Percentiles rank a stretch among this genome's conserved stretches.
phyloP scores from a whole-genome alignment of 768 basidiomycete species.

The Rossbeevera mucosa region DNA sequence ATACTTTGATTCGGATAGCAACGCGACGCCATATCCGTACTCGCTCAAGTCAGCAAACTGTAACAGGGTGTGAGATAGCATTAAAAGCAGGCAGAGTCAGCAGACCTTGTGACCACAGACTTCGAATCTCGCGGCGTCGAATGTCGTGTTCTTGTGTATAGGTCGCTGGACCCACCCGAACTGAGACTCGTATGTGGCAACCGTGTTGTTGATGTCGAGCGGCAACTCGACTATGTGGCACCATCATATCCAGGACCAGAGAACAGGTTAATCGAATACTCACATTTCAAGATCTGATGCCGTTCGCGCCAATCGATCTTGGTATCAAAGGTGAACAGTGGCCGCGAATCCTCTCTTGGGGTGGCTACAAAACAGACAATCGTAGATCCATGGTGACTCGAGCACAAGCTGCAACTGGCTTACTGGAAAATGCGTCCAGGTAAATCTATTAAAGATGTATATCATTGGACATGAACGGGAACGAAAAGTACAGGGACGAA shows the following conservation, averaged over 20 bases:
- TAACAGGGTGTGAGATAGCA: not conserved
- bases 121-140: conserved; percentile 92
- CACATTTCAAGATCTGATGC: conserved; percentile 89
- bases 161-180: conserved; percentile 88
- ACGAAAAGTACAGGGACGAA: conserved; percentile 33
- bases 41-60: conserved; percentile 87
- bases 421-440: conserved; percentile 71
- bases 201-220: conserved; percentile 73
- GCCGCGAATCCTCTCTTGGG: conserved; percentile 59
- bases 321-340: conserved; percentile 78
- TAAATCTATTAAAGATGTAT: conserved; percentile 56
- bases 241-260: not conserved
- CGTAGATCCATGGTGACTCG: not conserved
- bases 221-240: conserved; percentile 79
- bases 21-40: conserved; percentile 92
- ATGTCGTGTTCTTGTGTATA: conserved; percentile 92
- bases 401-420: not conserved
- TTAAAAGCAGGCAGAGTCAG: too few relatives aligned
- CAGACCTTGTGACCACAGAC: conserved; percentile 91
- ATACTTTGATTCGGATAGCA: conserved; percentile 95
- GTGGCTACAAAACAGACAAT: conserved; percentile 39
- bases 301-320: conserved; percentile 86
- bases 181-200: conserved; percentile 91
- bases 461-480: not conserved
- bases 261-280: conserved; percentile 19